phyloP scores from a whole-genome alignment of 1,139 yeast genomes.

The Cylindricascospora bacillispora region DNA sequence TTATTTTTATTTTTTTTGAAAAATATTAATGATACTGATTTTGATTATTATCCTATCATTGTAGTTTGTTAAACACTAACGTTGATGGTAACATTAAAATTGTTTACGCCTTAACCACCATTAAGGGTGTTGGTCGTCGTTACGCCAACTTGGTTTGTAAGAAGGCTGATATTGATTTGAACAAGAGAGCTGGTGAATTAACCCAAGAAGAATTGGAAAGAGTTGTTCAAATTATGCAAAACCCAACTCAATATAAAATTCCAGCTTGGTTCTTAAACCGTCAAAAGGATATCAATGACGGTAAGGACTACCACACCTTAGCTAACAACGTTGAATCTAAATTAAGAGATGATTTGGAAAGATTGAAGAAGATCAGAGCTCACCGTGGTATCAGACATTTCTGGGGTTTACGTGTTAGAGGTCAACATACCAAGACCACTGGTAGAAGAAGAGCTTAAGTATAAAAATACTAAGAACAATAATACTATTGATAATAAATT shows the following conservation, averaged over 20 bases:
- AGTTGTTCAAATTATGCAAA: conserved; percentile 98
- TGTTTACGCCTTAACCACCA: conserved; percentile 99
- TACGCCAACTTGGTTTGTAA: conserved; percentile 99
- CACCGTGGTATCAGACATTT: conserved; percentile 99
- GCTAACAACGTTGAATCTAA: conserved; percentile 99
- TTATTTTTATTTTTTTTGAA: neutral
- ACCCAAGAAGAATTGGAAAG: conserved; percentile 99
- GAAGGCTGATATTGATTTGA: conserved; percentile 98
- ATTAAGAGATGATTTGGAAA: conserved; percentile 99
- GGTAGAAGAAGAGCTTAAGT: conserved; percentile 57
- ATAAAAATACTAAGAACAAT: conserved; percentile 3
- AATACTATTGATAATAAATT: too few relatives aligned
- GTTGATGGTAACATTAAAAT: conserved; percentile 99
- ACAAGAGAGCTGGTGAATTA: conserved; percentile 99
- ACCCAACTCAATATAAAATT: conserved; percentile 98
- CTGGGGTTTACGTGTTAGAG: conserved; percentile 97
- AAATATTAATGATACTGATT: conserved; percentile 1
- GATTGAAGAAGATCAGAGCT: conserved; percentile 99
- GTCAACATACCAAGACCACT: conserved; percentile 99
- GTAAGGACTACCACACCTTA: conserved; percentile 97
- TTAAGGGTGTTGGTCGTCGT: conserved; percentile 99
- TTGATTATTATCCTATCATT: conserved; percentile 20
- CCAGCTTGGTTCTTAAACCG: conserved; percentile 99
- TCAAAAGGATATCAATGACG: conserved; percentile 97
- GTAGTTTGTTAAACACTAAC: conserved; percentile 98